A percentile compares a stretch with the other conserved stretches of the same genome.
These are phyloP conservation scores for Musa troglodytarum DNA, from an alignment of 176 grass and related monocot species.

Conservation along the genomic window DNA sequence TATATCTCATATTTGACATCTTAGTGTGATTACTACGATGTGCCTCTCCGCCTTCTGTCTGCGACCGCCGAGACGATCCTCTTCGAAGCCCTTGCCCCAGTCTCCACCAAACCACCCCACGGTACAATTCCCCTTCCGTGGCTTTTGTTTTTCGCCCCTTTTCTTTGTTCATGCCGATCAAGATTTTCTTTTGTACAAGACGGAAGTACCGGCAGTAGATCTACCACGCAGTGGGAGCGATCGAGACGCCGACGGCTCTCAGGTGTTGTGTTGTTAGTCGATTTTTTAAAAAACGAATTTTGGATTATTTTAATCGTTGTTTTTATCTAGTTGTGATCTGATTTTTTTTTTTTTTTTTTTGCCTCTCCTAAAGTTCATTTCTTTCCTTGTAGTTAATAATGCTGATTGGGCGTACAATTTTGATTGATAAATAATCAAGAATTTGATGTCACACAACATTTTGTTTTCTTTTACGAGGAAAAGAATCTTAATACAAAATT, in stretches of 20 bases:
- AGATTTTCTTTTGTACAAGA: not conserved
- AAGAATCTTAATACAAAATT: too few relatives aligned
- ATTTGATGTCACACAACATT: too few relatives aligned
- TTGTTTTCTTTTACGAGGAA: too few relatives aligned
- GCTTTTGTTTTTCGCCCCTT: not conserved
- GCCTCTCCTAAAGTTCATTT: not conserved
- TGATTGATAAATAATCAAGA: too few relatives aligned
- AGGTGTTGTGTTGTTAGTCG: not conserved
- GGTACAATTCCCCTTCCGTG: not conserved
- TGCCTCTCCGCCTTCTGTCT: not conserved
- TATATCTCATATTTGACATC: too few relatives aligned
- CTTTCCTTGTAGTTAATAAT: not conserved
- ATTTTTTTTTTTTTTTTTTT: not conserved
- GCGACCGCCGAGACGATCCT: not conserved
- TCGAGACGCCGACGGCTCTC: not conserved
- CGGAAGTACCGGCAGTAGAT: not conserved
- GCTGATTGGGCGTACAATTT: not conserved
- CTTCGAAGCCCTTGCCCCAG: not conserved
- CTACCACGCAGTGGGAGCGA: not conserved
- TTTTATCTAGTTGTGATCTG: not conserved
- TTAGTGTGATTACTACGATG: not conserved
- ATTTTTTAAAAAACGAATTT: not conserved
- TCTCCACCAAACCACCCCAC: not conserved
- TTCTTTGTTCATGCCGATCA: not conserved
- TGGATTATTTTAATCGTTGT: not conserved